Conservation (phyloP, 2,329 filamentous ascomycete genomes). For the Aspergillus oerlinghausenensis region DNA sequence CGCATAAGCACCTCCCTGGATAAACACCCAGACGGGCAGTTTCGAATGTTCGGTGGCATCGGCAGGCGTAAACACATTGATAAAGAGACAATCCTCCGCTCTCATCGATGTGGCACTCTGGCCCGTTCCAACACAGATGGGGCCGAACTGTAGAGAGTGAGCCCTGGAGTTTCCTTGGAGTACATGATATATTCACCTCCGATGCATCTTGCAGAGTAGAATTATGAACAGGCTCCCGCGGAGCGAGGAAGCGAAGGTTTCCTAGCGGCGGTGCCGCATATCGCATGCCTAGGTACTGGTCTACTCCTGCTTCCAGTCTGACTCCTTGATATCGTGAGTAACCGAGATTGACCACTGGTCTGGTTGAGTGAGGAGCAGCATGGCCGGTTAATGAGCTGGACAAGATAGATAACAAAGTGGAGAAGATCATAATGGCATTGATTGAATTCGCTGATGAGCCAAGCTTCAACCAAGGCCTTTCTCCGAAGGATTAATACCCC, state of each 20-base stretch:
- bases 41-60: slow-evolving; percentile 36
- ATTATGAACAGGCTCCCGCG: slow-evolving; percentile 50
- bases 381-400: no score
- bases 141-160: slow-evolving; percentile 16
- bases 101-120: slow-evolving; percentile 56
- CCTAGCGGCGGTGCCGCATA: slow-evolving; percentile 65
- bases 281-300: slow-evolving; percentile 66
- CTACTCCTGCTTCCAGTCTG: slow-evolving; percentile 51
- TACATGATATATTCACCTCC: slow-evolving; percentile 32
- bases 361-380: no score
- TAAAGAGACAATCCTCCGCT: slow-evolving; percentile 29
- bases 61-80: slow-evolving; percentile 31
- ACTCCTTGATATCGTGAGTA: slow-evolving; percentile 62
- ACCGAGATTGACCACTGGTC: slow-evolving; percentile 50
- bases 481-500: neutral
- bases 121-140: slow-evolving; percentile 61
- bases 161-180: no score
- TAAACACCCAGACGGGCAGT: slow-evolving; percentile 58
- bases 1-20: slow-evolving; percentile 58
- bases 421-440: no score
- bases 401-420: no score
- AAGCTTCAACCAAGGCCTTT: neutral
- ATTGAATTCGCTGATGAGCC: neutral
- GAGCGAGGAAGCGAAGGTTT: slow-evolving; percentile 59
- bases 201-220: slow-evolving; percentile 46